Evolutionary conservation across 1,284 basidiomycete species (phyloP), one percentile per base, ranked within the genome.

Genomic region (Chalciporus sp.): DNA sequence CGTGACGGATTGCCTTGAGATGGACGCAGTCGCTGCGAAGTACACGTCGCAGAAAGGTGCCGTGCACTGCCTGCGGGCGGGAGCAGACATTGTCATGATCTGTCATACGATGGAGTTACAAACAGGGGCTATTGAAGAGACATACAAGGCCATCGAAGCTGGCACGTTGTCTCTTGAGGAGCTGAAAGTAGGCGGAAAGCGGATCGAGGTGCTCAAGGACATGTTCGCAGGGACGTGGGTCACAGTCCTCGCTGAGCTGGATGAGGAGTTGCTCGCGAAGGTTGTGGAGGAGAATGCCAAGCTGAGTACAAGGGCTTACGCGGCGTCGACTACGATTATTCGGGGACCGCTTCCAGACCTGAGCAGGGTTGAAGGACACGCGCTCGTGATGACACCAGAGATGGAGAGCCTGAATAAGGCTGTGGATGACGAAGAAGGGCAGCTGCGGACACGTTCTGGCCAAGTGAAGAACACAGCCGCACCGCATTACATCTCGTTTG

Each of bases 1-100:
- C 16, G 84, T 86, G 23, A 86, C 85, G 0, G 85, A 87, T 64
- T 87, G 85, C 60, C 71, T 88, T 17, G 85, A 86, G 70, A 88
- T 89, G 86, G 81, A 83, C 46, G 85, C 87, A 14, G 79, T 88
- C 16, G 76, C 80, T 0, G 73, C 76, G 29, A 78, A 75, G 10
- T 80, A 79, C 56, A 83, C 82, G 14, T 69, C 79, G 3, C 75
- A 79, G 47, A 76, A 73, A 42, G 85, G 83, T 3, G 82, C 84
- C 0, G 76, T 86, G 16, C 64, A 75, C 53, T 77, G 81, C 3
- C 65, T 88, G 33, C 70, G 72, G 46, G 85, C 87, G 0, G 86
- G 85, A 4, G 83, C 83, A 17, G 86, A 89, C 54, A 70, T 89
- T 14, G 84, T 74, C 8, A 88, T 89, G 87, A 80, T 86, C 41